Conservation (phyloP, 140 eudicot species). For the Senecio squalidus region DNA sequence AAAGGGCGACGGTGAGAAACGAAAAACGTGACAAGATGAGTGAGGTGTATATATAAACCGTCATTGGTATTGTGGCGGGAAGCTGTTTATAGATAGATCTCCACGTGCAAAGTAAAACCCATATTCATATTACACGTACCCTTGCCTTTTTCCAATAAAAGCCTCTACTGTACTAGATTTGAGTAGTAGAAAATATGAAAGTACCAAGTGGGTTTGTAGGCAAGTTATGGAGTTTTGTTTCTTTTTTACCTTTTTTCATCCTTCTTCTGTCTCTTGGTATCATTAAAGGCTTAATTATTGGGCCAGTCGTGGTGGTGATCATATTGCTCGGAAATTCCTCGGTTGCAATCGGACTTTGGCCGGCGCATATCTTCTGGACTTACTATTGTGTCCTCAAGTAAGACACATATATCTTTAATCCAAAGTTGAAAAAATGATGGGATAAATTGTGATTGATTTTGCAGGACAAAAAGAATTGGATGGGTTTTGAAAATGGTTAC, state of each 20-base stretch:
- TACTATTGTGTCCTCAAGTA: constrained; percentile 77
- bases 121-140: constrained; percentile 12
- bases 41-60: constrained; percentile 9
- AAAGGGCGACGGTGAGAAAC: too few species aligned
- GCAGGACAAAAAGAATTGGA: constrained; percentile 76
- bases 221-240: constrained; percentile 61
- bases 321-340: constrained; percentile 63
- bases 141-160: not conserved
- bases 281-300: constrained; percentile 67
- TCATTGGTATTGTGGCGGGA: constrained; percentile 24
- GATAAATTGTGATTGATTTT: constrained; percentile 8
- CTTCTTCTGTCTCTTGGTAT: constrained; percentile 66
- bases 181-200: constrained; percentile 35
- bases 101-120: constrained; percentile 13
- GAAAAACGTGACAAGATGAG: too few species aligned
- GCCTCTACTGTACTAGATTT: not conserved
- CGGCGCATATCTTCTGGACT: constrained; percentile 89
- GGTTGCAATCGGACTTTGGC: constrained; percentile 83
- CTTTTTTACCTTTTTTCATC: constrained; percentile 73
- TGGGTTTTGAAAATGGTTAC: constrained; percentile 57
- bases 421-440: too few species aligned
- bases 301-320: constrained; percentile 47
- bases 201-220: constrained; percentile 74
- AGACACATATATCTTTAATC: not conserved
- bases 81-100: constrained; percentile 10